Evolutionary conservation across 2,329 filamentous ascomycete genomes (phyloP).

Genomic region (Fusarium nodosum): DNA sequence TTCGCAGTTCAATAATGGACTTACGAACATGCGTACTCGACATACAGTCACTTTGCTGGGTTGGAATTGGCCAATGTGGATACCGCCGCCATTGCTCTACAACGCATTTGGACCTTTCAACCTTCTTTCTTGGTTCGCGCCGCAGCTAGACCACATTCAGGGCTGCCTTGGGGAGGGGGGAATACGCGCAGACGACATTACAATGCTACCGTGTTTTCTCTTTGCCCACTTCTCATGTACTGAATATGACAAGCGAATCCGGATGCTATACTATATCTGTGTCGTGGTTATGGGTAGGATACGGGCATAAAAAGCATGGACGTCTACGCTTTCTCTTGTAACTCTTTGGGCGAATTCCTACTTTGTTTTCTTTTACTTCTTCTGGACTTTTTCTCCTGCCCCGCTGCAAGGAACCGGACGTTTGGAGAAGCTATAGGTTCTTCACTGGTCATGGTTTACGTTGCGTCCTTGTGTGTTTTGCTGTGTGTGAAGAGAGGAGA

Average conservation of each 20-base stretch:
- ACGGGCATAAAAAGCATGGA: conserved; percentile 39
- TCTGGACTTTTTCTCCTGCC: conserved; percentile 23
- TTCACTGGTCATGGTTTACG: conserved; percentile 28
- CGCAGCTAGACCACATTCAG: conserved; percentile 35
- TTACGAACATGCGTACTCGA: conserved; percentile 40
- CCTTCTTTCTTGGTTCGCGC: conserved; percentile 37
- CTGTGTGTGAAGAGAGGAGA: conserved; percentile 27
- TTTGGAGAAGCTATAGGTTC: conserved; percentile 30
- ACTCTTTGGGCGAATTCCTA: conserved; percentile 41
- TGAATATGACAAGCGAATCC: conserved; percentile 13
- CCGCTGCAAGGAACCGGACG: conserved; percentile 19
- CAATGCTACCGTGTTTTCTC: conserved; percentile 38
- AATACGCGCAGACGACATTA: conserved; percentile 35
- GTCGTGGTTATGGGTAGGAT: conserved; percentile 16
- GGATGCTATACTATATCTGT: conserved; percentile 29
- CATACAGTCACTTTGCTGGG: conserved; percentile 36
- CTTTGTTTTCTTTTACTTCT: conserved; percentile 34
- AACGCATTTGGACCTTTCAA: conserved; percentile 22
- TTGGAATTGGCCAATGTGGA: conserved; percentile 27
- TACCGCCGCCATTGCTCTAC: conserved; percentile 25
- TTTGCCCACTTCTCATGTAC: conserved; percentile 11
- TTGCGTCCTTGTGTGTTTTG: conserved; percentile 27
- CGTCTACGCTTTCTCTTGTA: conserved; percentile 48
- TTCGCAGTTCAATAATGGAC: conserved; percentile 43
- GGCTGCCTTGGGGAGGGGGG: conserved; percentile 12